Evolutionary conservation across 1,284 basidiomycete genomes (phyloP).

Genomic region (Cryptococcus sp.): DNA sequence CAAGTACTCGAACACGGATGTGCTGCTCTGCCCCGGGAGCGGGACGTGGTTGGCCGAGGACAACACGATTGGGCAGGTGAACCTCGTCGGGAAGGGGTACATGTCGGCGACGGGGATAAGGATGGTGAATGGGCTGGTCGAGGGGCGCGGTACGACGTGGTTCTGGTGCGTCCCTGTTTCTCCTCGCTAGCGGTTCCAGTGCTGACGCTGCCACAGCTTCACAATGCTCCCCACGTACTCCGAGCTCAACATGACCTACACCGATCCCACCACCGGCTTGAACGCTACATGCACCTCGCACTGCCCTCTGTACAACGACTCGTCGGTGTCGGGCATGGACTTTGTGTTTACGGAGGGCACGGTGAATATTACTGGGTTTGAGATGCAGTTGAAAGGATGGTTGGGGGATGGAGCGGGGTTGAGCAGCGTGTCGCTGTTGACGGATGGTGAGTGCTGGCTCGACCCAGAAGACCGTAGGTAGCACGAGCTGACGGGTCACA

Average conservation of each 20-base stretch:
- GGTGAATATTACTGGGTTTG: constrained; percentile 58
- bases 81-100: constrained; percentile 68
- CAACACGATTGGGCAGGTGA: constrained; percentile 66
- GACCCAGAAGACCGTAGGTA: background rate
- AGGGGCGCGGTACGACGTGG: constrained; percentile 71
- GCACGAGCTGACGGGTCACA: constrained; percentile 8
- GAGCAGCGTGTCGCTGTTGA: constrained; percentile 83
- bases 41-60: constrained; percentile 81
- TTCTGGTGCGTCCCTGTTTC: constrained; percentile 65
- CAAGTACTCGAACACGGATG: constrained; percentile 66
- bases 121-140: constrained; percentile 82
- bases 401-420: constrained; percentile 75
- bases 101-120: constrained; percentile 65
- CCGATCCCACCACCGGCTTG: constrained; percentile 70
- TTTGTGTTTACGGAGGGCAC: constrained; percentile 71
- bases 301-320: constrained; percentile 71
- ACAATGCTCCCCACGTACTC: constrained; percentile 84
- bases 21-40: constrained; percentile 73
- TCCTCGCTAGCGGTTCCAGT: background rate
- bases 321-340: constrained; percentile 61
- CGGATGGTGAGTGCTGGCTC: constrained; percentile 60
- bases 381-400: constrained; percentile 74
- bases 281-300: constrained; percentile 66
- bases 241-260: constrained; percentile 69
- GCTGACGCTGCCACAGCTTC: constrained; percentile 55